Conservation (phyloP, 257 asterid species). For the Nicotiana tabacum region DNA sequence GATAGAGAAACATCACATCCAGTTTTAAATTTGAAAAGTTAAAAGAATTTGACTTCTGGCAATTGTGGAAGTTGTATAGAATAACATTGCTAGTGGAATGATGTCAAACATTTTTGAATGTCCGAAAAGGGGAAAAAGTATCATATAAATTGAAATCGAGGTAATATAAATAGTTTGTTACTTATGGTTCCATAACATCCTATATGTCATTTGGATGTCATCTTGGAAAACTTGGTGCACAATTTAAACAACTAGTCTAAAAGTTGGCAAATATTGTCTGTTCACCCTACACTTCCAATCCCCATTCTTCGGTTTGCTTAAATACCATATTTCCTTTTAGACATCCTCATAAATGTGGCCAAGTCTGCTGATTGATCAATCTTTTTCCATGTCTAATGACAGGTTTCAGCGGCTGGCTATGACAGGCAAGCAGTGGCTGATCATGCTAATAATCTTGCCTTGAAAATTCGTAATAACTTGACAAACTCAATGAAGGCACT, state of each 20-base stretch:
- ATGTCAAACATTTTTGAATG: background rate
- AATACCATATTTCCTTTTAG: background rate
- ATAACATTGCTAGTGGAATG: background rate
- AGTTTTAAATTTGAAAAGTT: background rate
- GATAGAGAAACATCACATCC: background rate
- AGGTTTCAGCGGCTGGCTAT: constrained; percentile 91
- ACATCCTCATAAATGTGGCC: background rate
- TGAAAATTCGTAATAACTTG: constrained; percentile 76
- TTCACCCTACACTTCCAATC: background rate
- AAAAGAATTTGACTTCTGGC: background rate
- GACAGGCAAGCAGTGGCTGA: constrained; percentile 92
- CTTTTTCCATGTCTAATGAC: constrained; percentile 17
- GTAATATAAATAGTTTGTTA: background rate
- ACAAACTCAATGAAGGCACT: constrained; percentile 88
- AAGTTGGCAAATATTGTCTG: background rate
- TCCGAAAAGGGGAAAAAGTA: background rate
- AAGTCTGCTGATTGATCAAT: background rate
- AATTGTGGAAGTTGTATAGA: background rate
- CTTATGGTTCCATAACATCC: background rate
- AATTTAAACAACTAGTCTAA: background rate
- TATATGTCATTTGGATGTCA: background rate
- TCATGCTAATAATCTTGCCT: constrained; percentile 85
- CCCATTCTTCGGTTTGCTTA: background rate
- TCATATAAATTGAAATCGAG: background rate
- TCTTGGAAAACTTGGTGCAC: background rate